A percentile compares a stretch with the other conserved stretches of the same genome.
These are phyloP conservation scores for Lumnitzera racemosa DNA, from an alignment of 345 rosid genomes.

Conservation along the genomic window DNA sequence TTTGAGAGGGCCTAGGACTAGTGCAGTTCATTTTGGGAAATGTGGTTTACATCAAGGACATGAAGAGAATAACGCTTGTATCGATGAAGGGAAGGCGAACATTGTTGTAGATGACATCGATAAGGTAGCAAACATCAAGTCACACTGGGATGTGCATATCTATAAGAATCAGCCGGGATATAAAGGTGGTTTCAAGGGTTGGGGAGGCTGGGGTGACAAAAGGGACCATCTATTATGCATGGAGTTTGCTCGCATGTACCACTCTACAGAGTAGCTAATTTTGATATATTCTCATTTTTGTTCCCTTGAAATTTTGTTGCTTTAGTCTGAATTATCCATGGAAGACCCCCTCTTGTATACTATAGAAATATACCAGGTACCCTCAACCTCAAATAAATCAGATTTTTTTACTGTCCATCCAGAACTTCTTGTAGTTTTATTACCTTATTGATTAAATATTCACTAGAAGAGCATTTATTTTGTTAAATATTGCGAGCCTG, in stretches of 20 bases:
- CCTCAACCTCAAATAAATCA: no score
- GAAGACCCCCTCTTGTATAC: no score
- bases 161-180: constrained; percentile 73
- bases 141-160: constrained; percentile 53
- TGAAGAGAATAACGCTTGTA: constrained; percentile 51
- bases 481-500: no score
- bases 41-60: constrained; percentile 98
- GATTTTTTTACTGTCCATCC: no score
- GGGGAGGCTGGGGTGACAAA: constrained; percentile 99
- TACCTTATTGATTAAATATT: no score
- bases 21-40: constrained; percentile 94
- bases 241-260: constrained; percentile 58
- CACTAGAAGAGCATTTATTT: no score
- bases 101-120: constrained; percentile 51
- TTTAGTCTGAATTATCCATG: not conserved
- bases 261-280: constrained; percentile 1
- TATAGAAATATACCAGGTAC: no score
- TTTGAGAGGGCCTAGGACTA: constrained; percentile 77
- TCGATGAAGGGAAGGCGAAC: constrained; percentile 65
- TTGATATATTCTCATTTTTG: not conserved
- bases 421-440: no score
- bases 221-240: constrained; percentile 80
- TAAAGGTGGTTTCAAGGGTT: constrained; percentile 94
- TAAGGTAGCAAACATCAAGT: constrained; percentile 48
- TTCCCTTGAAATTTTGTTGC: not conserved